Percentiles rank a stretch among this genome's conserved stretches.
Conservation (phyloP, 768 basidiomycete genomes). For the Podaxis sp. region DNA sequence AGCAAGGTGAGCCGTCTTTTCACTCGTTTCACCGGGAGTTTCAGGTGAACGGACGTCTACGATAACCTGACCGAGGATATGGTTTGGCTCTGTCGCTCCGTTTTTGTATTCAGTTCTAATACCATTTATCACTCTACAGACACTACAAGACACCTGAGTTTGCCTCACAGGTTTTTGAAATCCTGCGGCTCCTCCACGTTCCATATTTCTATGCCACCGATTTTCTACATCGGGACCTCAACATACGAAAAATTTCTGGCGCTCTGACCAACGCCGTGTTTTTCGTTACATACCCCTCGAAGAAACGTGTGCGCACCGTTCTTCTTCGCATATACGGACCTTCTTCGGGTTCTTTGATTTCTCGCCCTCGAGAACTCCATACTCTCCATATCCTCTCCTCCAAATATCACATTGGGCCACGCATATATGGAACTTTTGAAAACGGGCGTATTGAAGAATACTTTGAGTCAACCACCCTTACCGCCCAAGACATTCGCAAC, state of each 20-base stretch:
- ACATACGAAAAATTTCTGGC: constrained; percentile 82
- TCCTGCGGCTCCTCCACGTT: constrained; percentile 53
- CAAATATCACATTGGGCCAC: constrained; percentile 83
- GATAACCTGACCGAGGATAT: constrained; percentile 21
- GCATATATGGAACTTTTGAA: constrained; percentile 90
- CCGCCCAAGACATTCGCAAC: constrained; percentile 74
- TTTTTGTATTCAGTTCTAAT: constrained; percentile 20
- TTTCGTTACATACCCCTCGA: constrained; percentile 78
- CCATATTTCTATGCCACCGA: constrained; percentile 54
- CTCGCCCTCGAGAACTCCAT: constrained; percentile 81
- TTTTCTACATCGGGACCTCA: constrained; percentile 47
- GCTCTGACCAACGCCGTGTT: constrained; percentile 95
- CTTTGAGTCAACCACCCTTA: constrained; percentile 84
- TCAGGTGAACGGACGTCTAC: constrained; percentile 33
- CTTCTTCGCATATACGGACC: constrained; percentile 92
- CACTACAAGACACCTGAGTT: constrained; percentile 63
- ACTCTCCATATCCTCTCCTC: constrained; percentile 89
- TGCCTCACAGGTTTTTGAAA: constrained; percentile 49
- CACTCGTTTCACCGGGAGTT: constrained; percentile 29
- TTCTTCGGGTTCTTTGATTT: constrained; percentile 83
- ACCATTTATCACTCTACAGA: constrained; percentile 38
- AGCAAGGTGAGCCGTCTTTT: constrained; percentile 59
- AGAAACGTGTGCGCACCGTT: constrained; percentile 55
- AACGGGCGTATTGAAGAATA: constrained; percentile 97
- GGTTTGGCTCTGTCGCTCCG: constrained; percentile 31